Percentiles rank a stretch among this genome's conserved stretches.
Evolutionary conservation across 164 flowering plant genomes (phyloP).

Genomic region (Sedum album): DNA sequence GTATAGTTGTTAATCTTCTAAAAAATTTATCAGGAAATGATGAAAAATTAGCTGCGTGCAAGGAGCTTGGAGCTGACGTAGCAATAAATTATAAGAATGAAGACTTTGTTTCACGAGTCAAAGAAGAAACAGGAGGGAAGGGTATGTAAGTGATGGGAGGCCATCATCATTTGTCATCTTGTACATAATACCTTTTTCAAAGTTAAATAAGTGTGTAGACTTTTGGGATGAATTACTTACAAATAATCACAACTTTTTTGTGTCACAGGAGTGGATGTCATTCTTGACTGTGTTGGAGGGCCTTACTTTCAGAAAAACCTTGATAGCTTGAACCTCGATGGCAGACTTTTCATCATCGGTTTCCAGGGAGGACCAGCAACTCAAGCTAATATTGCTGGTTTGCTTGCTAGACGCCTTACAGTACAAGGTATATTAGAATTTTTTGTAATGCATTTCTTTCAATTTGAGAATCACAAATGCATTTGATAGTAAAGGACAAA

Average conservation of each 20-base stretch:
- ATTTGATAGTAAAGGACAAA: not conserved
- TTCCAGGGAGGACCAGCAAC: slow-evolving; percentile 52
- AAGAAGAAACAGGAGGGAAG: slow-evolving; percentile 87
- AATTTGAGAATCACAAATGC: not conserved
- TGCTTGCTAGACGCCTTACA: slow-evolving; percentile 73
- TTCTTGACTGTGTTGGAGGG: slow-evolving; percentile 75
- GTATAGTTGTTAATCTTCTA: no score
- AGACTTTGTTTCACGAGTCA: slow-evolving; percentile 82
- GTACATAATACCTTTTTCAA: not conserved
- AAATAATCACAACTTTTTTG: slow-evolving; percentile 6
- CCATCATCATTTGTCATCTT: not conserved
- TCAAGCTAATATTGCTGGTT: slow-evolving; percentile 43
- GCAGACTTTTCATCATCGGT: slow-evolving; percentile 85
- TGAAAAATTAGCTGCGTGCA: slow-evolving; percentile 68
- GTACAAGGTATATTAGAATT: slow-evolving; percentile 58
- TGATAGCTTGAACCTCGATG: slow-evolving; percentile 64
- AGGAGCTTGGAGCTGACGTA: slow-evolving; percentile 86
- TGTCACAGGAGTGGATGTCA: slow-evolving; percentile 75
- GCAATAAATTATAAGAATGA: slow-evolving; percentile 93
- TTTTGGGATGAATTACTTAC: not conserved
- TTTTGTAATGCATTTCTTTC: not conserved
- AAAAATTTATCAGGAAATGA: slow-evolving; percentile 45
- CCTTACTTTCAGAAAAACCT: slow-evolving; percentile 70
- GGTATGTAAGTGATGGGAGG: slow-evolving; percentile 26
- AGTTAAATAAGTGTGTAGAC: not conserved